Percentiles rank a stretch among this genome's conserved stretches.
These are phyloP conservation scores for Agroathelia rolfsii DNA, from an alignment of 1,284 basidiomycete species.

Conservation along the genomic window DNA sequence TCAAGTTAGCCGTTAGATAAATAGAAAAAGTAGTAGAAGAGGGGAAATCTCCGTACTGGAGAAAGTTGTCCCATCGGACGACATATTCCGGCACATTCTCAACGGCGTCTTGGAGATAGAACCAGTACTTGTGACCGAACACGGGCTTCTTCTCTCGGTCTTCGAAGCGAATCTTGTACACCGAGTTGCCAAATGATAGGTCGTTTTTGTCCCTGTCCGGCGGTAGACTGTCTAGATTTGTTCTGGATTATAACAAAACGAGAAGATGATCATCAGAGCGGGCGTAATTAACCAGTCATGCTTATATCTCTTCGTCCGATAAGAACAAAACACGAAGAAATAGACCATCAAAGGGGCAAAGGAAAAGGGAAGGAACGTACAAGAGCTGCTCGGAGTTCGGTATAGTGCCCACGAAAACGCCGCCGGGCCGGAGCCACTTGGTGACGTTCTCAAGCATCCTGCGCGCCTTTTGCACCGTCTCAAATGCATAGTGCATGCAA, in stretches of 20 bases:
- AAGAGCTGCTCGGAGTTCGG: slow-evolving; percentile 77
- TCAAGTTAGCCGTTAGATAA: slow-evolving; percentile 4
- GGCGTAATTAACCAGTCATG: not conserved
- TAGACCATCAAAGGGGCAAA: slow-evolving; percentile 1
- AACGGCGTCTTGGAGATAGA: slow-evolving; percentile 91
- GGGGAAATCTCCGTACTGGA: slow-evolving; percentile 45
- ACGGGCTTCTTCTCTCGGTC: slow-evolving; percentile 49
- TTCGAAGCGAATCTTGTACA: slow-evolving; percentile 86
- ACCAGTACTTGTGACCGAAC: slow-evolving; percentile 90
- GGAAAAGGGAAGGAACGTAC: slow-evolving; percentile 34
- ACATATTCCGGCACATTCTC: slow-evolving; percentile 96
- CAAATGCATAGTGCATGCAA: slow-evolving; percentile 99
- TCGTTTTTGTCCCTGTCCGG: slow-evolving; percentile 34
- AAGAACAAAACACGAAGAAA: not conserved
- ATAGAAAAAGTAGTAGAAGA: slow-evolving; percentile 5
- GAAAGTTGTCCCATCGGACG: slow-evolving; percentile 90
- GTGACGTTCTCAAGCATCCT: slow-evolving; percentile 93
- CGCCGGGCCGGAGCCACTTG: slow-evolving; percentile 71
- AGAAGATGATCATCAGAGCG: not conserved
- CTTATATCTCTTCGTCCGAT: too few species aligned
- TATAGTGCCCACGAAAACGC: slow-evolving; percentile 90
- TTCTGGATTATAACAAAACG: slow-evolving; percentile 29
- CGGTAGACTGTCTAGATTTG: slow-evolving; percentile 57
- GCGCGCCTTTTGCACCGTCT: slow-evolving; percentile 75
- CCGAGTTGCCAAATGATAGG: slow-evolving; percentile 81